Evolutionary conservation across 176 grass and related monocot species (phyloP).

Genomic region (Bonia amplexicaulis): DNA sequence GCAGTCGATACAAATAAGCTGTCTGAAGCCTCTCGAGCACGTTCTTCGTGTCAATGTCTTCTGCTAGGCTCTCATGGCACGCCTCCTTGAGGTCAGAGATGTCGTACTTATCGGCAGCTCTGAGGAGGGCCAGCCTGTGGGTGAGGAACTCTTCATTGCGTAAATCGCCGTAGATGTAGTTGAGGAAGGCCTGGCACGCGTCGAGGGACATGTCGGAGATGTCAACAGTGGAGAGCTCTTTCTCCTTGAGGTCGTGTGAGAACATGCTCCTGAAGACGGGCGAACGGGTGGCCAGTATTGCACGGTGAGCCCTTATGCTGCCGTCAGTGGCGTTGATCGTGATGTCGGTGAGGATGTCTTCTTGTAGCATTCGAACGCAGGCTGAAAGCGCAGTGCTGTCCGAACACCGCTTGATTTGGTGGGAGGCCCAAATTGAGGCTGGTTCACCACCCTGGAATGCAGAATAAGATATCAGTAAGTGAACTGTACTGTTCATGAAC

Average conservation of each 20-base stretch:
- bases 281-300: constrained; percentile 61
- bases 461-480: background rate
- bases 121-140: constrained; percentile 68
- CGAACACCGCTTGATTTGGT: constrained; percentile 52
- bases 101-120: constrained; percentile 90
- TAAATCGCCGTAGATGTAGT: constrained; percentile 79
- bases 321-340: constrained; percentile 69
- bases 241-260: constrained; percentile 86
- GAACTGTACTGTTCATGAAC: background rate
- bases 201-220: constrained; percentile 86
- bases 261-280: constrained; percentile 94
- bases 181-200: constrained; percentile 75
- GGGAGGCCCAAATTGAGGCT: constrained; percentile 66
- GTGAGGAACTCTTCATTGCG: constrained; percentile 58
- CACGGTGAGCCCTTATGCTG: constrained; percentile 77
- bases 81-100: constrained; percentile 78
- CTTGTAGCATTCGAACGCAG: constrained; percentile 60
- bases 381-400: constrained; percentile 42
- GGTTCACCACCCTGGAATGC: constrained; percentile 73
- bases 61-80: constrained; percentile 74
- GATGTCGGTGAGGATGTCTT: constrained; percentile 82
- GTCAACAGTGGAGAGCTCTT: constrained; percentile 67
- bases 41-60: constrained; percentile 71
- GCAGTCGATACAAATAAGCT: constrained; percentile 55
- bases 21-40: constrained; percentile 79